These are phyloP conservation scores for Rhodotorula sp. DNA, from an alignment of 1,284 basidiomycete species.

Conservation along the genomic window DNA sequence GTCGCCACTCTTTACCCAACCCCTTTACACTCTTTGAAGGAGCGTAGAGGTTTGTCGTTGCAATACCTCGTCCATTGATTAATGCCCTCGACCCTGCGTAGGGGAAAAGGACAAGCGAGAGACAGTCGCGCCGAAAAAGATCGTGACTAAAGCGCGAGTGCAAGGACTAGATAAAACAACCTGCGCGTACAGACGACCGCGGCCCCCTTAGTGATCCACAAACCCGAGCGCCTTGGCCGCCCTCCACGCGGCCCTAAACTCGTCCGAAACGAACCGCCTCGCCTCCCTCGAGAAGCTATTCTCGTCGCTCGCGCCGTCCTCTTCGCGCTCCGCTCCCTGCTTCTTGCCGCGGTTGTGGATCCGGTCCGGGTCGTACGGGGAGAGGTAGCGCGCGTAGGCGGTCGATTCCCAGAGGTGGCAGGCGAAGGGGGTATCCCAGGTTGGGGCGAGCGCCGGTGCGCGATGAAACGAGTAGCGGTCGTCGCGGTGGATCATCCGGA, in stretches of 20 bases:
- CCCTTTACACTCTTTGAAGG: no score
- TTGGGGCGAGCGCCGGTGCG: slow-evolving; percentile 8
- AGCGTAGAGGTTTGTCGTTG: no score
- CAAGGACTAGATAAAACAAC: background rate
- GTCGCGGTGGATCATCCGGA: slow-evolving; percentile 27
- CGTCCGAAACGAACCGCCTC: slow-evolving; percentile 22
- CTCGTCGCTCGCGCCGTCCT: slow-evolving; percentile 32
- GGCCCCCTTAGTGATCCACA: background rate
- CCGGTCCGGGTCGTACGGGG: slow-evolving; percentile 32
- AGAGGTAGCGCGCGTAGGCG: slow-evolving; percentile 24
- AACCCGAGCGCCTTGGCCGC: slow-evolving; percentile 13
- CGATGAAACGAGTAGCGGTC: slow-evolving; percentile 18
- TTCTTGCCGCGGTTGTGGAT: slow-evolving; percentile 24
- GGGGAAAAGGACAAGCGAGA: no score
- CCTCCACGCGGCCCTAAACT: slow-evolving; percentile 26
- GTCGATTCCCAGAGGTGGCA: slow-evolving; percentile 39
- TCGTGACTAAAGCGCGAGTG: no score
- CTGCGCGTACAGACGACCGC: no score
- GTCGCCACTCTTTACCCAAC: no score
- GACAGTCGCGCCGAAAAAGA: no score
- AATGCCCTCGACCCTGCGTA: no score
- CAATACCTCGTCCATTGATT: no score
- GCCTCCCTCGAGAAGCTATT: slow-evolving; percentile 28
- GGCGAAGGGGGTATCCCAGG: slow-evolving; percentile 23
- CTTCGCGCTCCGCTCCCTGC: slow-evolving; percentile 19